phyloP scores from a whole-genome alignment of 129 eudicot genomes.

The Flaveria linearis region DNA sequence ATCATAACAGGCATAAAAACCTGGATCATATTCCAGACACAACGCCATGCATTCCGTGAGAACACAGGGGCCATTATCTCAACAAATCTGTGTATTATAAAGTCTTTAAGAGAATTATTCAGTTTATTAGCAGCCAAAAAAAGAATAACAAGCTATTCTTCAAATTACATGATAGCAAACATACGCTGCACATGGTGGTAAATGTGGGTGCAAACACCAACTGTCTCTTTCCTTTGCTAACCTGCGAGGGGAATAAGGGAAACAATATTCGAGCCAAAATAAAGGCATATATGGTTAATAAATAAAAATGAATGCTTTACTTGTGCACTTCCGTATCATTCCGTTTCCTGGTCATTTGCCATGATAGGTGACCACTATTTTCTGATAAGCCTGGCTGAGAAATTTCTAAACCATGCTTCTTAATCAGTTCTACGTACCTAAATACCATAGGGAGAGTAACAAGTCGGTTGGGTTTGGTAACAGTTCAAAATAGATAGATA shows the following conservation, averaged over 20 bases:
- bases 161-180: slow-evolving; percentile 27
- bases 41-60: slow-evolving; percentile 90
- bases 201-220: slow-evolving; percentile 72
- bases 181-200: slow-evolving; percentile 96
- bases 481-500: background rate
- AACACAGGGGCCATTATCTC: slow-evolving; percentile 96
- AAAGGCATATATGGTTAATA: background rate
- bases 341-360: slow-evolving; percentile 77
- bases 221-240: slow-evolving; percentile 71
- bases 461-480: background rate
- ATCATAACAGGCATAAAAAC: slow-evolving; percentile 32
- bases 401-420: slow-evolving; percentile 70
- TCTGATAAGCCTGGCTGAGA: slow-evolving; percentile 84
- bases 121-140: slow-evolving; percentile 16
- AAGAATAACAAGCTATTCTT: background rate
- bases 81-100: slow-evolving; percentile 55
- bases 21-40: slow-evolving; percentile 92
- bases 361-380: slow-evolving; percentile 55
- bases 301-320: slow-evolving; percentile 35
- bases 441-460: slow-evolving; percentile 8
- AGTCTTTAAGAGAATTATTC: background rate
- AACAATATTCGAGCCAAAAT: background rate
- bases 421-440: slow-evolving; percentile 67
- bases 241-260: slow-evolving; percentile 36
- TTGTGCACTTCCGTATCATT: slow-evolving; percentile 76